Evolutionary conservation across 169 alveolate species (phyloP).

Genomic region (Plasmodium reichenowi): DNA sequence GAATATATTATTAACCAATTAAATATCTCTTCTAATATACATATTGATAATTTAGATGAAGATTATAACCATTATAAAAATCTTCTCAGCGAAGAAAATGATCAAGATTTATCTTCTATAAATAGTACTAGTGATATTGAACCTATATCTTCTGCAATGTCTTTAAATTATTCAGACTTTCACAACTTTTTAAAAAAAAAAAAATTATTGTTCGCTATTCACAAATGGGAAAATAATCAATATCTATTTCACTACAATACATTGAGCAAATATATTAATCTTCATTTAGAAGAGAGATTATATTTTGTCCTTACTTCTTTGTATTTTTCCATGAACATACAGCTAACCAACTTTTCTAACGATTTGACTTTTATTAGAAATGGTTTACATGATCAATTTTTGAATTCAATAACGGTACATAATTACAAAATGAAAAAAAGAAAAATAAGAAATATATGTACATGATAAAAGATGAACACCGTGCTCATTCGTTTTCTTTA

Average conservation of each 20-base stretch:
- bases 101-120: neutral
- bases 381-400: constrained; percentile 23
- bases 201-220: constrained; percentile 12
- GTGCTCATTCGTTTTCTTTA: too few species aligned
- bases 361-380: constrained; percentile 26
- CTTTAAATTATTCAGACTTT: constrained; percentile 24
- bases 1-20: constrained; percentile 16
- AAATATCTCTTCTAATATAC: constrained; percentile 15
- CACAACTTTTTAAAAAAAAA: constrained; percentile 23
- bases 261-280: constrained; percentile 47
- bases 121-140: constrained; percentile 7
- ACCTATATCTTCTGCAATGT: neutral
- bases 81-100: constrained; percentile 29
- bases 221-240: constrained; percentile 16
- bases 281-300: constrained; percentile 55
- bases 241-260: constrained; percentile 20
- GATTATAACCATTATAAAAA: constrained; percentile 21
- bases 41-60: constrained; percentile 27
- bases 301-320: constrained; percentile 33
- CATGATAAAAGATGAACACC: neutral
- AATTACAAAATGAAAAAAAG: neutral
- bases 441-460: neutral
- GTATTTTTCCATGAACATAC: constrained; percentile 54
- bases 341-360: neutral
- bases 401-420: constrained; percentile 42